A percentile compares a stretch with the other conserved stretches of the same genome.
phyloP scores from a whole-genome alignment of 139 green algal genomes.

The Zygnema cylindricum region DNA sequence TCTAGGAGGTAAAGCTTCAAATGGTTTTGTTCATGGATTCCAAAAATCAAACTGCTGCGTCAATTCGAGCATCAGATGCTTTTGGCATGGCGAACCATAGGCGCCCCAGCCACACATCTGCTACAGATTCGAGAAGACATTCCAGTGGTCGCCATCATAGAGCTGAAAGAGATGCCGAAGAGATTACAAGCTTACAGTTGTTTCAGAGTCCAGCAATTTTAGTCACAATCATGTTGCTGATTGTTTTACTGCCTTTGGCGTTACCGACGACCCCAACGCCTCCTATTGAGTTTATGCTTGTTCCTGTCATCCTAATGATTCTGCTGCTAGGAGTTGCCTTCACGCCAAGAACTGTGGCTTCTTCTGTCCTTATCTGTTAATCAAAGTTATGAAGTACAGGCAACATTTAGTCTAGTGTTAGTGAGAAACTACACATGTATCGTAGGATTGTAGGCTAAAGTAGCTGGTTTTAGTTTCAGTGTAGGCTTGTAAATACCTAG shows the following conservation, averaged over 20 bases:
- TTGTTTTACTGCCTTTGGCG: not conserved
- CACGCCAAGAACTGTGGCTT: not conserved
- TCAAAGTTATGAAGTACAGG: not conserved
- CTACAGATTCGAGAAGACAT: no score
- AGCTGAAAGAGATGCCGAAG: no score
- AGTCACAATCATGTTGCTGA: not conserved
- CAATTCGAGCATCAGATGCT: no score
- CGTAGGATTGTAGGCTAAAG: not conserved
- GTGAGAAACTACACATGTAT: conserved; percentile 2
- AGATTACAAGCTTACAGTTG: no score
- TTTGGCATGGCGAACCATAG: no score
- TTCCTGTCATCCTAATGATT: conserved; percentile 5
- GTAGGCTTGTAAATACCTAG: not conserved
- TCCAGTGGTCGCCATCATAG: no score
- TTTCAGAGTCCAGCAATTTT: no score
- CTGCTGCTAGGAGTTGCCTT: not conserved
- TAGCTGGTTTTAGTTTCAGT: not conserved
- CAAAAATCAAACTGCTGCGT: no score
- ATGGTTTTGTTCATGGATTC: no score
- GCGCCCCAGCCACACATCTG: no score
- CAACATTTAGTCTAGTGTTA: not conserved
- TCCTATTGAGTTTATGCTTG: conserved; percentile 4
- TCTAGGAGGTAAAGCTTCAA: no score
- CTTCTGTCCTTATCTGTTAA: not conserved
- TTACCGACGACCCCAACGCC: not conserved